Evolutionary conservation across 1,284 basidiomycete genomes (phyloP), one percentile per base, ranked within the genome.

Genomic region (Pyrrhoderma noxium): DNA sequence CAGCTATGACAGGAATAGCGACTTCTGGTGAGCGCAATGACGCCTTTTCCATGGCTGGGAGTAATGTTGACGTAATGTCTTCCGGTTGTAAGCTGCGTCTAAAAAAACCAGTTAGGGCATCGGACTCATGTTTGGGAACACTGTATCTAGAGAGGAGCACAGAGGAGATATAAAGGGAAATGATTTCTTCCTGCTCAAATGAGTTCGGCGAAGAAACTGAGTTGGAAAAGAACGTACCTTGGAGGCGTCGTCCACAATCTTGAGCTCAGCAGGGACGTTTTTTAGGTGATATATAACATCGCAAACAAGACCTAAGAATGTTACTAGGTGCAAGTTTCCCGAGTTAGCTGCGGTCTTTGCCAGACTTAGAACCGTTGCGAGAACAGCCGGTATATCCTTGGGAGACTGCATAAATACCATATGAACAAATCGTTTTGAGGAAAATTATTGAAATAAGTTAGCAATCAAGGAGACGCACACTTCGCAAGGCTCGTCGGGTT

Each of bases 1-100:
- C 66, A 13, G 71, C 61, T 35, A 79, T 70, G 5, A 79, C 82
- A 42, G 67, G 66, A 3, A 90, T 68, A 0, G 83, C 79, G 42
- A 80, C 70, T 63, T 90, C 88, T 0, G 89, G 86, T 2, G 85
- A 84, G 34, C 85, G 78, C 3, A 89, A 64, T 1, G 90, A 62
- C 0, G 85, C 76, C 58, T 89, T 90, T 60, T 91, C 87, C 51
- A 86, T 76, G 0, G 74, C 73, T 0, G 87, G 82, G 0, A 89
- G 66, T 35, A 90, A 67, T 0, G 64, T 60, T 11, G 65, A 62
- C 2, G 62, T 63, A 31, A 90, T 68, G 41, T 86, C 80, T 0
- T 74, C 70, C 1, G 70, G 61, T 0, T 70, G 70, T 5, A 87
- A 61, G 45, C 70, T 75, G 0, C 65, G 71, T 8, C 65, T 61